These are phyloP conservation scores for Filosporella fistucella DNA, from an alignment of 495 filamentous ascomycete genomes.

Conservation along the genomic window DNA sequence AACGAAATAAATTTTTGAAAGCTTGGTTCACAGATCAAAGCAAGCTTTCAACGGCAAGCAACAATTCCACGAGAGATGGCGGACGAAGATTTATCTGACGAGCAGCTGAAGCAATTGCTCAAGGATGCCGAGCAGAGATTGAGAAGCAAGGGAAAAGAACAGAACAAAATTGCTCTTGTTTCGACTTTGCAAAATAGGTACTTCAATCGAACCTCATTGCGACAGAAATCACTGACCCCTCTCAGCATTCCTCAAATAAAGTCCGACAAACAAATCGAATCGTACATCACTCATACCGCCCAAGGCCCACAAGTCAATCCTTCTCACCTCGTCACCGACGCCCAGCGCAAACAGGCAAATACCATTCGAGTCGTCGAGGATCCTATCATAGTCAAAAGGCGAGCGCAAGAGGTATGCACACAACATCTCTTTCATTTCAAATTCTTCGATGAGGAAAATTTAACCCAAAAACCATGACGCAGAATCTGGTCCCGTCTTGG, in stretches of 20 bases:
- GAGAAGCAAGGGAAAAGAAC: slow-evolving; percentile 18
- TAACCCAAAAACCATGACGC: slow-evolving; percentile 59
- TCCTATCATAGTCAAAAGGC: slow-evolving; percentile 31
- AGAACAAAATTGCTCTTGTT: not conserved
- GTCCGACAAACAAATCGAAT: slow-evolving; percentile 20
- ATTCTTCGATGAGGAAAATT: slow-evolving; percentile 63
- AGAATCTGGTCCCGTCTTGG: slow-evolving; percentile 72
- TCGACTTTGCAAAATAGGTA: slow-evolving; percentile 10
- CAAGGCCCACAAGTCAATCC: slow-evolving; percentile 43
- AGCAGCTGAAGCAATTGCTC: slow-evolving; percentile 58
- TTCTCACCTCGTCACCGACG: slow-evolving; percentile 35
- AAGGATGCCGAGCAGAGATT: slow-evolving; percentile 59
- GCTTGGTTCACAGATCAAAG: no score
- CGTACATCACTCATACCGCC: slow-evolving; percentile 44
- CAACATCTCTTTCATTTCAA: slow-evolving; percentile 11
- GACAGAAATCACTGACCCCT: not conserved
- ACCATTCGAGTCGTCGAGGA: slow-evolving; percentile 40
- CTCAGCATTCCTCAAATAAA: slow-evolving; percentile 17
- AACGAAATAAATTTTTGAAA: slow-evolving; percentile 5
- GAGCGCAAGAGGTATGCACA: slow-evolving; percentile 40
- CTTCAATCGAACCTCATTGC: no score
- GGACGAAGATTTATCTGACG: slow-evolving; percentile 52
- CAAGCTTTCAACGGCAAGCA: no score
- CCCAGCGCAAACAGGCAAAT: slow-evolving; percentile 39
- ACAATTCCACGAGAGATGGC: slow-evolving; percentile 24